Conservation (phyloP, 129 eudicot genomes). For the Cynara cardunculus region DNA sequence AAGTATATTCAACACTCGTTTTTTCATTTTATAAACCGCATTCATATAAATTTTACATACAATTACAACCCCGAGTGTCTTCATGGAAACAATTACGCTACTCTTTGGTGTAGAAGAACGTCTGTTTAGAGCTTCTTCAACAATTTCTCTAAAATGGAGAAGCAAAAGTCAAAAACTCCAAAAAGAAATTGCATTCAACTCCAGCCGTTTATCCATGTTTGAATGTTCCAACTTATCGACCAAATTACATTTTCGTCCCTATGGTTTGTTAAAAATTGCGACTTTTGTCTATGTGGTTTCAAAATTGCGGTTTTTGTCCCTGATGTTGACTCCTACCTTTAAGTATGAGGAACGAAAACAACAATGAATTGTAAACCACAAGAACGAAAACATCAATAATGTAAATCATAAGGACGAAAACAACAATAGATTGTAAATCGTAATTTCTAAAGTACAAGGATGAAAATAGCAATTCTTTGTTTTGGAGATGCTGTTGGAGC, state of each 20-base stretch:
- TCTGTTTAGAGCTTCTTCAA: neutral
- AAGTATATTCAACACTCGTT: slow-evolving; percentile 25
- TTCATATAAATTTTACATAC: neutral
- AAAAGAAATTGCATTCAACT: neutral
- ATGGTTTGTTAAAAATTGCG: neutral
- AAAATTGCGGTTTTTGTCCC: neutral
- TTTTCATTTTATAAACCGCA: neutral
- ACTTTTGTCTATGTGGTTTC: neutral
- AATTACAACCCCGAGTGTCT: no score
- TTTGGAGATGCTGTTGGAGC: no score
- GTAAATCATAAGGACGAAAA: neutral
- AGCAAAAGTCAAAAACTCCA: no score
- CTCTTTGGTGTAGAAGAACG: neutral
- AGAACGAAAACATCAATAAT: neutral
- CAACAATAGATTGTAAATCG: neutral
- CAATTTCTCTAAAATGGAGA: neutral
- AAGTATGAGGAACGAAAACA: no score
- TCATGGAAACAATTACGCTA: neutral
- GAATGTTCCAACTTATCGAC: neutral
- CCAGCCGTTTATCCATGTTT: neutral
- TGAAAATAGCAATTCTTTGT: no score
- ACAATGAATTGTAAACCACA: no score
- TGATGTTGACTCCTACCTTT: no score
- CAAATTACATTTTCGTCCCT: neutral
- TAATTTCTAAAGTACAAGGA: no score